Evolutionary conservation across 140 eudicot species (phyloP).

Genomic region (Bidens hawaiensis): DNA sequence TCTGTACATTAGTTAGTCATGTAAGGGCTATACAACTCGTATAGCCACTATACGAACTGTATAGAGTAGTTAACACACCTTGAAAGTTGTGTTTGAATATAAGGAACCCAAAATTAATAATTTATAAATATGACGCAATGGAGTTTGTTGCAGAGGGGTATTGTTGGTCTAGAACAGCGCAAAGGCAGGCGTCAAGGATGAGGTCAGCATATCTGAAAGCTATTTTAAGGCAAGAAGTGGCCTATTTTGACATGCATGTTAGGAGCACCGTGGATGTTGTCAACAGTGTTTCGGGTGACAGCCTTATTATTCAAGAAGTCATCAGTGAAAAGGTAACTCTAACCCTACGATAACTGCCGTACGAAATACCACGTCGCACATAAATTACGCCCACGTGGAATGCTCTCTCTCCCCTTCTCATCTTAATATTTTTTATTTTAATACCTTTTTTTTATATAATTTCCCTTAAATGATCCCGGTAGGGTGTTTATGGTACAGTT

Average conservation of each 20-base stretch:
- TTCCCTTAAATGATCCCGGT: no score
- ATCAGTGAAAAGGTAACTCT: conserved; percentile 66
- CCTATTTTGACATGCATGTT: conserved; percentile 72
- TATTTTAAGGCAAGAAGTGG: conserved; percentile 81
- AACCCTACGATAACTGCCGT: no score
- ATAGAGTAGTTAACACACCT: no score
- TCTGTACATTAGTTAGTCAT: no score
- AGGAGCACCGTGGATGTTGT: conserved; percentile 75
- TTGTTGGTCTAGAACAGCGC: conserved; percentile 84
- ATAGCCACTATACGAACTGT: no score
- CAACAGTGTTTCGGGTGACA: conserved; percentile 69
- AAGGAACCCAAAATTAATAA: background rate
- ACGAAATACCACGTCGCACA: background rate
- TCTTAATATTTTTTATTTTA: no score
- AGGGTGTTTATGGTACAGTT: no score
- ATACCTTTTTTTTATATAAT: no score
- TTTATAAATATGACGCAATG: background rate
- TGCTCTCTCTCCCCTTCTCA: no score
- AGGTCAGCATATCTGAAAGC: conserved; percentile 71
- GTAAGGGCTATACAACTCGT: no score
- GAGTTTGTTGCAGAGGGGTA: conserved; percentile 55
- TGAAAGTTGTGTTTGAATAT: background rate
- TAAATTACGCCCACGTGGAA: no score
- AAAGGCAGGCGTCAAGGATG: conserved; percentile 74
- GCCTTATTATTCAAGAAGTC: conserved; percentile 64